Evolutionary conservation across 2,329 filamentous ascomycete species (phyloP), one percentile per base, ranked within the genome.

Genomic region (Didymella lethalis): DNA sequence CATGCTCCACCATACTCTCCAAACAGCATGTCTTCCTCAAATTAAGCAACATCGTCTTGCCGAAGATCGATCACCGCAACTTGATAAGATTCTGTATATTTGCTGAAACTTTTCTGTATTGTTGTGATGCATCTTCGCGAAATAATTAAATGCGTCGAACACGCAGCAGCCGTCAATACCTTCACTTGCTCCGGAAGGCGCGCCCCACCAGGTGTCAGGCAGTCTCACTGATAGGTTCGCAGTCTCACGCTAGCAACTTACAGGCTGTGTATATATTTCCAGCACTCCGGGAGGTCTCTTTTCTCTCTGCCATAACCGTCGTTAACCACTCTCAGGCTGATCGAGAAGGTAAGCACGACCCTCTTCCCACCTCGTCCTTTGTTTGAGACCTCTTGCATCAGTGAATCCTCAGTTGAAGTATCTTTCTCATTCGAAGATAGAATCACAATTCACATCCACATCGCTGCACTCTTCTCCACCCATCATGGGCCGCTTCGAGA

Each of bases 401-500:
- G 3, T 3, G 3, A 3, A 23, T 23, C 23, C 23, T 23, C 23
- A 23, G 23, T 23, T 29, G 28, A 10, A 4, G 23, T 6, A 5
- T 14, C 18, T 14, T 16, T 16, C 49, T 54, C 4, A 40, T 28
- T 20, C 11, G 18, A 46, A 45, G 25, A 34, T 25, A 47, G 26
- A n/a, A 41, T 16, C 7, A 11, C 20, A 18, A 18, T 18, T 18
- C 18, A 18, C 18, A 7, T 31, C 18, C 16, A 14, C 23, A 12
- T 14, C n/a, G 29, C 18, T 40, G 12, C 32, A n/a, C 3, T 31
- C 18, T 23, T 23, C 23, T 23, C 23, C 23, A 23, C 23, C 23
- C 32, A 41, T 8, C 26, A 75, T 75, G 72, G 69, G 69, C 31
- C 70, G 74, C 32, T 75, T 70, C 48, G 65, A 67, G 14, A 74